phyloP scores from a whole-genome alignment of 805 yeast species.

The Candida pseudofarinosa region DNA sequence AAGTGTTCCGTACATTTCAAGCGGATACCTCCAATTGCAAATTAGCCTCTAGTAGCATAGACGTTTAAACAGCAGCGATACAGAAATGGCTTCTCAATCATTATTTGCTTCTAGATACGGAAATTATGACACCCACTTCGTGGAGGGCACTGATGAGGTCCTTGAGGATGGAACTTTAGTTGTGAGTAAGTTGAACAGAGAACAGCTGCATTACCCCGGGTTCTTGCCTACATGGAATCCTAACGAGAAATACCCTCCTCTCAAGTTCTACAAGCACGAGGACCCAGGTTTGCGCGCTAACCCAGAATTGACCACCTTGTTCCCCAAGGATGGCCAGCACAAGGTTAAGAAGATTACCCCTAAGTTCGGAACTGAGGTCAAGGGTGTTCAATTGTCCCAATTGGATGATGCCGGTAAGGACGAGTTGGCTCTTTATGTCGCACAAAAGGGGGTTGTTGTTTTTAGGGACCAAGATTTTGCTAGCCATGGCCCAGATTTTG shows the following conservation, averaged over 20 bases:
- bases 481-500: constrained; percentile 44
- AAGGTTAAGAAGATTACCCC: constrained; percentile 52
- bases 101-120: constrained; percentile 15
- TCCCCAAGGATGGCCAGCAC: constrained; percentile 31
- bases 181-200: constrained; percentile 37
- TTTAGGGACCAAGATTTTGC: constrained; percentile 67
- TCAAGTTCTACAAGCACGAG: constrained; percentile 49
- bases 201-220: constrained; percentile 41
- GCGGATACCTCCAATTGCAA: no score
- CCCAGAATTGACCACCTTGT: constrained; percentile 48
- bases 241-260: constrained; percentile 46
- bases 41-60: no score
- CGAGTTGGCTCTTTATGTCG: constrained; percentile 65
- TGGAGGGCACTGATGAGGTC: constrained; percentile 47
- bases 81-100: background rate
- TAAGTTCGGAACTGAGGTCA: constrained; percentile 62
- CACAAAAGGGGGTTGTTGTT: constrained; percentile 65
- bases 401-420: constrained; percentile 54
- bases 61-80: background rate
- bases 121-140: constrained; percentile 46
- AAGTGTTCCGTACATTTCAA: no score
- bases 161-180: constrained; percentile 47
- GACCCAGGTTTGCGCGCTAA: constrained; percentile 73
- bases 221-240: constrained; percentile 71
- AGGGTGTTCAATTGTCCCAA: constrained; percentile 55